Conservation (phyloP, 1,284 basidiomycete species). For the Coniferiporia weirii region DNA sequence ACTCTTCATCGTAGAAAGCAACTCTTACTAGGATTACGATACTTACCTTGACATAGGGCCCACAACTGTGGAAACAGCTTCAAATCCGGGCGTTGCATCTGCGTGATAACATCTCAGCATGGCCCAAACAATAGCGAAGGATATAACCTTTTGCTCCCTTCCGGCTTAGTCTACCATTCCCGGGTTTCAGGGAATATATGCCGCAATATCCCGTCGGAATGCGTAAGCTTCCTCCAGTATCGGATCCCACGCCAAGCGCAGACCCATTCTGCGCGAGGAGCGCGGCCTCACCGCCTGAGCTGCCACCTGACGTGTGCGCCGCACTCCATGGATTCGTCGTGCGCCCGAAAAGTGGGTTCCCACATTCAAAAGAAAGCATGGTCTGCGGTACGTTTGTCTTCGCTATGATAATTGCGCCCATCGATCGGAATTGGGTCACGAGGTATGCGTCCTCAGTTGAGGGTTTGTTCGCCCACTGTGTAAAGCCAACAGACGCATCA, state of each 20-base stretch:
- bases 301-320: conserved; percentile 68
- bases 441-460: conserved; percentile 53
- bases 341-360: conserved; percentile 78
- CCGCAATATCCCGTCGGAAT: conserved; percentile 83
- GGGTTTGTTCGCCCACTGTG: conserved; percentile 59
- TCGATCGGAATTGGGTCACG: conserved; percentile 39
- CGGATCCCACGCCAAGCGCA: conserved; percentile 74
- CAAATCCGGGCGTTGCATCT: conserved; percentile 60
- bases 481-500: conserved; percentile 73
- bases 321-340: conserved; percentile 66
- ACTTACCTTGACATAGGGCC: conserved; percentile 74
- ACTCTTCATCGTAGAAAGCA: background rate
- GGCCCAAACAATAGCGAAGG: background rate
- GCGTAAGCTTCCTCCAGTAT: conserved; percentile 71
- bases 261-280: conserved; percentile 72
- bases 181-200: conserved; percentile 77
- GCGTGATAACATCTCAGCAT: background rate
- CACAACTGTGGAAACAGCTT: conserved; percentile 51
- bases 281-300: conserved; percentile 76
- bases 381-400: conserved; percentile 84
- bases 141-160: conserved; percentile 43
- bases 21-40: background rate
- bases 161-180: conserved; percentile 44
- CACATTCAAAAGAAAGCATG: conserved; percentile 82
- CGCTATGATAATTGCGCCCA: conserved; percentile 54